Evolutionary conservation across 1,139 yeast species (phyloP).

Genomic region (Lodderomyces parapsilosis): DNA sequence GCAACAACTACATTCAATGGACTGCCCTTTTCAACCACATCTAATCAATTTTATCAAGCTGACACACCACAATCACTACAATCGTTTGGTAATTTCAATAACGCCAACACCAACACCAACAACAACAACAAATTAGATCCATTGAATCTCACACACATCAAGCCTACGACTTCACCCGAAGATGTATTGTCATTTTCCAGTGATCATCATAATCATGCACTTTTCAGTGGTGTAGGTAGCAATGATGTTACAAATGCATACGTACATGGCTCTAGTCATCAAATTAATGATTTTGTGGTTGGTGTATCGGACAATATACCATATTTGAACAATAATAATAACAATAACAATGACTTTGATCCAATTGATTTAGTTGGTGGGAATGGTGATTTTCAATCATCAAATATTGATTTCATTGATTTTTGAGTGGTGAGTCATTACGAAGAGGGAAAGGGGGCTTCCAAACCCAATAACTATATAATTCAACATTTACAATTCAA

Average conservation of each 20-base stretch:
- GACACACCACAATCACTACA: constrained; percentile 11
- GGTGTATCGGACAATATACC: not conserved
- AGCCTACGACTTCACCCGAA: constrained; percentile 2
- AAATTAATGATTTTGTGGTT: not conserved
- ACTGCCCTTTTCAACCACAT: constrained; percentile 12
- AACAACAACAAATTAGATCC: constrained; percentile 4
- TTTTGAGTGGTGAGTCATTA: too few relatives aligned
- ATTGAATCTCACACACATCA: not conserved
- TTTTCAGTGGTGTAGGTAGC: not conserved
- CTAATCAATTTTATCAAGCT: constrained; percentile 11
- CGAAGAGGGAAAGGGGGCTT: too few relatives aligned
- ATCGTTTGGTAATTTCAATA: constrained; percentile 5
- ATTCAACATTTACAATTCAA: too few relatives aligned
- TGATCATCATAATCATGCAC: not conserved
- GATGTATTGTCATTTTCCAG: constrained; percentile 3
- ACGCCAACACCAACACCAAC: constrained; percentile 3
- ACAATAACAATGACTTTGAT: not conserved
- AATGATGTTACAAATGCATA: not conserved
- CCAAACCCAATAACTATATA: too few relatives aligned
- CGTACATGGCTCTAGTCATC: not conserved
- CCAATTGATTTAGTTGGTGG: not conserved
- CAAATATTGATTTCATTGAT: not conserved
- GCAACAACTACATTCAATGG: constrained; percentile 7
- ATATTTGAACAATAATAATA: not conserved
- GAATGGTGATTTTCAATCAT: not conserved